A percentile compares a stretch with the other conserved stretches of the same genome.
Conservation (phyloP, 352 stramenopile genomes). For the Phytophthora pistaciae region DNA sequence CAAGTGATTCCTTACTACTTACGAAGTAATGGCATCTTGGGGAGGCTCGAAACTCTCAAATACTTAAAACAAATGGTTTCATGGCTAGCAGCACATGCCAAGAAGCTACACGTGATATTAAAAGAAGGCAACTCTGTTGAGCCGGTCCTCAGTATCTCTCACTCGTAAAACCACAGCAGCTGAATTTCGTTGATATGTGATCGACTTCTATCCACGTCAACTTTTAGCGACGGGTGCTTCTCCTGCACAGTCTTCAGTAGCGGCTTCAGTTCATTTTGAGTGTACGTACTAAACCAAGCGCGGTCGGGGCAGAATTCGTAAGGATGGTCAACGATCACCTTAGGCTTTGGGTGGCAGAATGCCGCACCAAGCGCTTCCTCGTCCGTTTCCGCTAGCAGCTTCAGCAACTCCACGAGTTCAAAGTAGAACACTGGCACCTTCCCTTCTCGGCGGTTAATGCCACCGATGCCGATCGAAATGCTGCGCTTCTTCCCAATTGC, state of each 20-base stretch:
- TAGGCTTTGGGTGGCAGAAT: not conserved
- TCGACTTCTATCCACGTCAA: not conserved
- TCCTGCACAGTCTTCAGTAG: not conserved
- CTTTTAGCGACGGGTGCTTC: not conserved
- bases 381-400: not conserved
- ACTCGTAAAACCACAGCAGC: not conserved
- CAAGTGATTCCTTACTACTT: no score
- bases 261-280: not conserved
- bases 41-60: no score
- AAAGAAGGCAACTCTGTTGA: no score
- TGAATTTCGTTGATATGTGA: not conserved
- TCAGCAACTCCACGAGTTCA: not conserved
- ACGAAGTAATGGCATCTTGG: no score
- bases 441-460: not conserved
- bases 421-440: not conserved
- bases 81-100: no score
- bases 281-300: not conserved
- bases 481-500: not conserved
- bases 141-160: no score
- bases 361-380: slow-evolving; percentile 2
- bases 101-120: no score
- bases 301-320: not conserved
- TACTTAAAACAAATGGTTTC: no score
- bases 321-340: not conserved
- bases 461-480: not conserved